Evolutionary conservation across 768 basidiomycete species (phyloP).

Genomic region (Lactifluus pinguis): DNA sequence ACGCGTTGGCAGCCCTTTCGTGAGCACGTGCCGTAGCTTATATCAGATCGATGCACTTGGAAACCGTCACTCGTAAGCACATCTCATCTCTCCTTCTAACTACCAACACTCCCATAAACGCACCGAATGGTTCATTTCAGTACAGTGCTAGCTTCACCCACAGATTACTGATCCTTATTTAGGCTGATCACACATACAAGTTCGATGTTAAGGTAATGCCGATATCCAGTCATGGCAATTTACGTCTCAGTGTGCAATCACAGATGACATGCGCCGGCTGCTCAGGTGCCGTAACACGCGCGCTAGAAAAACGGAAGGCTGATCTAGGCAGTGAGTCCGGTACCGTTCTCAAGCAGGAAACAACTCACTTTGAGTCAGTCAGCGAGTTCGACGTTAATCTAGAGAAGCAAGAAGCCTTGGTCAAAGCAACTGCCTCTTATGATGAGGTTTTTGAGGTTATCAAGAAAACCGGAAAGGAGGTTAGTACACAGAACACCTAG

Average conservation of each 20-base stretch:
- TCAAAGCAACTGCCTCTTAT: conserved; percentile 50
- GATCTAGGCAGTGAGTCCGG: background rate
- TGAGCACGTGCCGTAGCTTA: background rate
- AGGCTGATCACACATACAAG: conserved; percentile 43
- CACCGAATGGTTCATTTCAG: conserved; percentile 1
- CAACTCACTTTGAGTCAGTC: conserved; percentile 32
- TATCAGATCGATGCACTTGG: too few species aligned
- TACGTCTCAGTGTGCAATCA: background rate
- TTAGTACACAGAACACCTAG: conserved; percentile 24
- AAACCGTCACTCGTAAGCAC: too few species aligned
- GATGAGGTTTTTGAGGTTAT: conserved; percentile 64
- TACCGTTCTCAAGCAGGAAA: background rate
- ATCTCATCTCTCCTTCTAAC: conserved; percentile 1
- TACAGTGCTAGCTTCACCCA: background rate
- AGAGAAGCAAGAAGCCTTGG: conserved; percentile 63
- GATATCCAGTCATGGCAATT: background rate
- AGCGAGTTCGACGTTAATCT: conserved; percentile 51
- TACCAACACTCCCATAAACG: background rate
- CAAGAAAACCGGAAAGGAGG: conserved; percentile 90
- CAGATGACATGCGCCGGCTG: conserved; percentile 90
- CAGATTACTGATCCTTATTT: background rate
- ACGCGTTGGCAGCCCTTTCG: background rate
- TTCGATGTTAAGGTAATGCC: conserved; percentile 71
- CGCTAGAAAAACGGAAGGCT: conserved; percentile 54
- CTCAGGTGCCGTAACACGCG: conserved; percentile 72